These are phyloP conservation scores for Clonostachys rosea DNA, from an alignment of 2,329 filamentous ascomycete species.

Conservation along the genomic window DNA sequence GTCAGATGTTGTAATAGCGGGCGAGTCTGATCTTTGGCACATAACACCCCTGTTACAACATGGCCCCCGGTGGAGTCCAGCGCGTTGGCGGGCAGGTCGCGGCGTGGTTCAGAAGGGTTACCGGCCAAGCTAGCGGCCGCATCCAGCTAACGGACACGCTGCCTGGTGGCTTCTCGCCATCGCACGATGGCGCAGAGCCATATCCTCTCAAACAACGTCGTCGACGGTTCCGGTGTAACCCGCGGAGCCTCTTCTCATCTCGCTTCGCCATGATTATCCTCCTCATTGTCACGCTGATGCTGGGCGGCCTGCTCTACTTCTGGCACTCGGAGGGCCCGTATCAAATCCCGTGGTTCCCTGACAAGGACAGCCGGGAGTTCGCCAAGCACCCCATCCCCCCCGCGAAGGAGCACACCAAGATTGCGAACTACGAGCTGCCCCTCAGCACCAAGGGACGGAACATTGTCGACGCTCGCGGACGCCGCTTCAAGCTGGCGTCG, in stretches of 20 bases:
- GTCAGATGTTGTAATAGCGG: no score
- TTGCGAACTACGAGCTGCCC: constrained; percentile 48
- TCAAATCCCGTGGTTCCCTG: constrained; percentile 41
- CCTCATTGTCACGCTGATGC: constrained; percentile 14
- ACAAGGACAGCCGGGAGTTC: constrained; percentile 39
- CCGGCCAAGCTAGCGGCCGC: no score
- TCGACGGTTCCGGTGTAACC: no score
- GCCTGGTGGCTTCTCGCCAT: no score
- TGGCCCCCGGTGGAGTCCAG: no score
- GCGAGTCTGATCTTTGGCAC: no score
- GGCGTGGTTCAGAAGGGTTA: no score
- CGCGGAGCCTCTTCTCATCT: neutral
- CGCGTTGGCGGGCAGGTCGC: no score
- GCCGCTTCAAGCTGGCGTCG: constrained; percentile 57
- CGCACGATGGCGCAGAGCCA: no score
- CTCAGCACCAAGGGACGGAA: constrained; percentile 55
- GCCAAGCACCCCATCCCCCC: constrained; percentile 39
- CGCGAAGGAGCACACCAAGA: constrained; percentile 33
- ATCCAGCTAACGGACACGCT: no score
- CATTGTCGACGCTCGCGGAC: constrained; percentile 52
- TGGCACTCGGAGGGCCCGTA: constrained; percentile 40
- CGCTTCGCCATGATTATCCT: constrained; percentile 15
- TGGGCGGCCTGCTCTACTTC: constrained; percentile 29
- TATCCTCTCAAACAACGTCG: no score
- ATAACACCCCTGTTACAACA: no score